Percentiles rank a stretch among this genome's conserved stretches.
phyloP scores from a whole-genome alignment of 352 stramenopile species.

The Phytopythium aichiense region DNA sequence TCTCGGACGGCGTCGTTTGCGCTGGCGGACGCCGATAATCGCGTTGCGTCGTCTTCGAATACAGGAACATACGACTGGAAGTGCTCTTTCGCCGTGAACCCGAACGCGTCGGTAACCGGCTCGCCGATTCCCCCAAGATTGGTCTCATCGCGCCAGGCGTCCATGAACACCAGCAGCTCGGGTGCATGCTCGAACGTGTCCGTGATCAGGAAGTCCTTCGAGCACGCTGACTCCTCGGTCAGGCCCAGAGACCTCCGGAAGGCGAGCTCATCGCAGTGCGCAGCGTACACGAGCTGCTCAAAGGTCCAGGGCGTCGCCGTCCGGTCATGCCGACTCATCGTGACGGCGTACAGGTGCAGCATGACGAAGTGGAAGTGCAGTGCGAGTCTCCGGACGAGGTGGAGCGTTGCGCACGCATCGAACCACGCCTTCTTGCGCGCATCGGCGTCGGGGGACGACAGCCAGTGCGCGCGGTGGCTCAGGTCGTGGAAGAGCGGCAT shows the following conservation, averaged over 20 bases:
- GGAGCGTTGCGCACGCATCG: slow-evolving; percentile 19
- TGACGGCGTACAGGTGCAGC: slow-evolving; percentile 39
- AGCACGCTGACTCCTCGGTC: slow-evolving; percentile 1
- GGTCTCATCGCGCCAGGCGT: slow-evolving; percentile 29
- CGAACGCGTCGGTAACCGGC: slow-evolving; percentile 1
- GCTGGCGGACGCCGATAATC: not conserved
- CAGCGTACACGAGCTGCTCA: slow-evolving; percentile 13
- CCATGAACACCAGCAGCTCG: slow-evolving; percentile 37
- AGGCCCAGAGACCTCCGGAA: slow-evolving; percentile 14
- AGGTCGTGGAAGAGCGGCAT: slow-evolving; percentile 18
- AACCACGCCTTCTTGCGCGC: slow-evolving; percentile 22
- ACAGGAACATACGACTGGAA: slow-evolving; percentile 15
- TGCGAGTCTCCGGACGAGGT: slow-evolving; percentile 17
- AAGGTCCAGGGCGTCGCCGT: not conserved
- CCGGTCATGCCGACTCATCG: slow-evolving; percentile 26
- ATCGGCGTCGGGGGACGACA: slow-evolving; percentile 13
- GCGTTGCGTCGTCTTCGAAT: slow-evolving; percentile 8
- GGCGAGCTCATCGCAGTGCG: slow-evolving; percentile 11
- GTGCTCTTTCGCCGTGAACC: slow-evolving; percentile 22
- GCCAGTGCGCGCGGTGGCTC: slow-evolving; percentile 14
- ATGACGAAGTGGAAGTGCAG: slow-evolving; percentile 42
- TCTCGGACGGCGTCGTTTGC: slow-evolving; percentile 7
- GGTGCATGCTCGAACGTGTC: slow-evolving; percentile 42
- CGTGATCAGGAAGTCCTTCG: slow-evolving; percentile 24
- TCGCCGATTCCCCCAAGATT: slow-evolving; percentile 10